A percentile compares a stretch with the other conserved stretches of the same genome.
Conservation (phyloP, 1,139 yeast genomes). For the Ashbya aceris region DNA sequence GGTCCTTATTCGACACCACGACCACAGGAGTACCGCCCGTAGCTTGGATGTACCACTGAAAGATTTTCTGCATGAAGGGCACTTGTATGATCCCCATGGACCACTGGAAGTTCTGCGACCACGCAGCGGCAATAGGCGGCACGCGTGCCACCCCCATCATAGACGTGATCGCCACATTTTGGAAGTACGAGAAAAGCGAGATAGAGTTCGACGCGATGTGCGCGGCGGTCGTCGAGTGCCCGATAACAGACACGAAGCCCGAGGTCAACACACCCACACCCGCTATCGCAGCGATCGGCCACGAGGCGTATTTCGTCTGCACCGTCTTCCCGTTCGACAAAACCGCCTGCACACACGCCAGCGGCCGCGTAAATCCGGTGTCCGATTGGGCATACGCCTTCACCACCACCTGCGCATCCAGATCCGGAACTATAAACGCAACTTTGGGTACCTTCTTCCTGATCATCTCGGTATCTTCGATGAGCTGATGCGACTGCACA, state of each 20-base stretch:
- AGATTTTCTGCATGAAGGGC: slow-evolving; percentile 74
- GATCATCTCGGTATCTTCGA: slow-evolving; percentile 34
- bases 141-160: slow-evolving; percentile 93
- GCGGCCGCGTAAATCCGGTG: slow-evolving; percentile 31
- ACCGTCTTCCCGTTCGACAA: slow-evolving; percentile 88
- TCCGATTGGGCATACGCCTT: slow-evolving; percentile 46
- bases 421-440: slow-evolving; percentile 85
- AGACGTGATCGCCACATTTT: slow-evolving; percentile 81
- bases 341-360: slow-evolving; percentile 91
- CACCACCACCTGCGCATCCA: slow-evolving; percentile 86
- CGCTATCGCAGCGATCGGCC: slow-evolving; percentile 93
- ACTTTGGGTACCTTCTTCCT: slow-evolving; percentile 59
- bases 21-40: slow-evolving; percentile 87
- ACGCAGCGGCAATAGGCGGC: slow-evolving; percentile 96
- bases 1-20: slow-evolving; percentile 45
- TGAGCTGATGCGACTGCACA: slow-evolving; percentile 42
- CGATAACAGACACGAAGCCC: slow-evolving; percentile 77
- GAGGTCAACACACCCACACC: slow-evolving; percentile 83
- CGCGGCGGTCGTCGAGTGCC: slow-evolving; percentile 89
- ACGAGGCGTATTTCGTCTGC: slow-evolving; percentile 85
- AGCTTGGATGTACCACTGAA: slow-evolving; percentile 93
- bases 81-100: slow-evolving; percentile 81
- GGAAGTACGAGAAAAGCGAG: slow-evolving; percentile 88
- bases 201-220: slow-evolving; percentile 94
- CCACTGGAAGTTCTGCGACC: slow-evolving; percentile 98